Conservation (phyloP, 257 asterid species). For the Solanum bulbocastanum region DNA sequence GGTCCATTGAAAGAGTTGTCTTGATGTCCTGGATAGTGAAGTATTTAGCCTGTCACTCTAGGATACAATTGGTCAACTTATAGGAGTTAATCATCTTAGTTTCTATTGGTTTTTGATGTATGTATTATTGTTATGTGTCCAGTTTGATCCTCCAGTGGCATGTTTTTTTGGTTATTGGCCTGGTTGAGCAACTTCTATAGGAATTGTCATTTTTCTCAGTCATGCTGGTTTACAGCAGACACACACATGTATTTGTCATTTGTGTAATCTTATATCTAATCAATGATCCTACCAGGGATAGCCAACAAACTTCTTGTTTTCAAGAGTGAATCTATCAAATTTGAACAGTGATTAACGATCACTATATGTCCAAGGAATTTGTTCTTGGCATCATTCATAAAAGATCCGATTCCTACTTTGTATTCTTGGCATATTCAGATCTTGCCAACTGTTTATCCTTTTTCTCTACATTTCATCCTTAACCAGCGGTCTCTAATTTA, state of each 20-base stretch:
- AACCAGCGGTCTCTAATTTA: not conserved
- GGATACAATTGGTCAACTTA: not conserved
- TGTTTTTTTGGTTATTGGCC: not conserved
- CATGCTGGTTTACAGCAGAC: not conserved
- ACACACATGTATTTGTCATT: not conserved
- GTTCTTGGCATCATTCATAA: not conserved
- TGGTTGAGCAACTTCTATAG: not conserved
- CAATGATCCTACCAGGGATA: not conserved
- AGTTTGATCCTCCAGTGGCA: not conserved
- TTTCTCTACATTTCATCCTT: not conserved
- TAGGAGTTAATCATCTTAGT: not conserved
- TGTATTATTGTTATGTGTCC: not conserved
- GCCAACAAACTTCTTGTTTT: not conserved
- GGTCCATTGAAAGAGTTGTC: not conserved
- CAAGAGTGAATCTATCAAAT: not conserved
- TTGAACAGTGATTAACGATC: not conserved
- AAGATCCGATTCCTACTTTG: not conserved
- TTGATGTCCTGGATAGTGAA: not conserved
- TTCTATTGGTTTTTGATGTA: not conserved
- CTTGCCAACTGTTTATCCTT: not conserved
- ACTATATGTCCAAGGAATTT: not conserved
- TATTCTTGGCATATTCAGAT: not conserved
- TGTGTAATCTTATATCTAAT: not conserved
- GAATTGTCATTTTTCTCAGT: not conserved
- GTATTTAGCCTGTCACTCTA: not conserved